Evolutionary conservation across 345 rosid genomes (phyloP).

Genomic region (Corymbia maculata): DNA sequence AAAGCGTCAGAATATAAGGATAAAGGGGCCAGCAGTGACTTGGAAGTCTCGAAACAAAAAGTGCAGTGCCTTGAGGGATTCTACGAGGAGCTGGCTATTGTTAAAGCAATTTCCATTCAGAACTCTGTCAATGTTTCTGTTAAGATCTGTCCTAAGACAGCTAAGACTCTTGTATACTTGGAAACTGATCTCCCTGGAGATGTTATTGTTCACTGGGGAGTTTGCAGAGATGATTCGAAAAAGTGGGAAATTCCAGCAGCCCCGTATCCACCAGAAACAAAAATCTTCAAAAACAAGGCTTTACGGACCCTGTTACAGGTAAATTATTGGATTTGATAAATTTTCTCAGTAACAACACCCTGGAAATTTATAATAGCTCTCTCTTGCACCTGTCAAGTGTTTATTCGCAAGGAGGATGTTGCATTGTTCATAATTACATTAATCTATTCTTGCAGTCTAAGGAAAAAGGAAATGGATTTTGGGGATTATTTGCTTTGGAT

Average conservation of each 20-base stretch:
- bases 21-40: conserved; percentile 17
- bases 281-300: conserved; percentile 70
- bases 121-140: conserved; percentile 54
- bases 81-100: conserved; percentile 63
- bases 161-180: conserved; percentile 45
- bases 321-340: not conserved
- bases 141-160: conserved; percentile 54
- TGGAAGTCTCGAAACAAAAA: conserved; percentile 27
- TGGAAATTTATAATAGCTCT: not conserved
- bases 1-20: conserved; percentile 21
- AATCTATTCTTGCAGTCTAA: conserved; percentile 47
- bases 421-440: not conserved
- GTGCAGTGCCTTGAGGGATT: conserved; percentile 41
- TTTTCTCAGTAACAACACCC: not conserved
- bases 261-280: conserved; percentile 74
- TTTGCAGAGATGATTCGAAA: conserved; percentile 65
- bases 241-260: conserved; percentile 80
- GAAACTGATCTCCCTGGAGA: conserved; percentile 85
- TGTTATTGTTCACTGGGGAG: conserved; percentile 95
- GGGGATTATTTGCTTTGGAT: conserved; percentile 58
- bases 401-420: not conserved
- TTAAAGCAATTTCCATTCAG: conserved; percentile 32
- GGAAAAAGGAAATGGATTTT: conserved; percentile 41
- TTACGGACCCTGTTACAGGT: conserved; percentile 78
- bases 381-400: not conserved